Conservation (phyloP, 129 eudicot genomes). For the Ambrosia trifida region DNA sequence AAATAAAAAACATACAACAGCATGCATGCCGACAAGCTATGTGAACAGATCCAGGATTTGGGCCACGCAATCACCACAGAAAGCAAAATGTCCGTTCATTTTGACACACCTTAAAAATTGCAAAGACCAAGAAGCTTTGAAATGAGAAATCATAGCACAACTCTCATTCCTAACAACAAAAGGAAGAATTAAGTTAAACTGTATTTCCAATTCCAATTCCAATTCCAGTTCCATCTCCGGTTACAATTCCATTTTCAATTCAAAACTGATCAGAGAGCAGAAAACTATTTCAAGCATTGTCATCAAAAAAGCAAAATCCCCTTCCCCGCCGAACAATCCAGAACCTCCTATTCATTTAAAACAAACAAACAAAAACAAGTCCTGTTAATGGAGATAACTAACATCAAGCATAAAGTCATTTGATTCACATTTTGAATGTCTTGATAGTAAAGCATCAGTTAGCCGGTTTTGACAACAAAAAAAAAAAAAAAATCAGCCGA, state of each 20-base stretch:
- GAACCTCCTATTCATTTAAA: slow-evolving; percentile 21
- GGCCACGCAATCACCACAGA: no score
- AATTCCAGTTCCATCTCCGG: not conserved
- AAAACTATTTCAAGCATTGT: not conserved
- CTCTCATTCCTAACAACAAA: not conserved
- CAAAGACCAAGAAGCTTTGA: not conserved
- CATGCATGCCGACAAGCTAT: no score
- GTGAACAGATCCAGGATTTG: no score
- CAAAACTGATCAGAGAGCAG: no score
- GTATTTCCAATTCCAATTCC: not conserved
- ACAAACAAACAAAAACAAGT: not conserved
- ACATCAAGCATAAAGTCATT: not conserved
- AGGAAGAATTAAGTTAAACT: not conserved
- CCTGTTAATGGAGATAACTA: slow-evolving; percentile 6
- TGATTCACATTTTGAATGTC: not conserved
- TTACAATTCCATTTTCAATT: not conserved
- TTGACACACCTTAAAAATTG: no score
- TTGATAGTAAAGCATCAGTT: not conserved
- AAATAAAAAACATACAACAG: no score
- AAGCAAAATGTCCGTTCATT: not conserved
- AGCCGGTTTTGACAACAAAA: not conserved
- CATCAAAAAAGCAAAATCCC: not conserved
- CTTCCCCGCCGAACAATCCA: not conserved
- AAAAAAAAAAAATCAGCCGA: not conserved
- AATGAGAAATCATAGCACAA: not conserved